Evolutionary conservation across 2,329 filamentous ascomycete species (phyloP).

Genomic region (Rhinocladiella mackenziei): DNA sequence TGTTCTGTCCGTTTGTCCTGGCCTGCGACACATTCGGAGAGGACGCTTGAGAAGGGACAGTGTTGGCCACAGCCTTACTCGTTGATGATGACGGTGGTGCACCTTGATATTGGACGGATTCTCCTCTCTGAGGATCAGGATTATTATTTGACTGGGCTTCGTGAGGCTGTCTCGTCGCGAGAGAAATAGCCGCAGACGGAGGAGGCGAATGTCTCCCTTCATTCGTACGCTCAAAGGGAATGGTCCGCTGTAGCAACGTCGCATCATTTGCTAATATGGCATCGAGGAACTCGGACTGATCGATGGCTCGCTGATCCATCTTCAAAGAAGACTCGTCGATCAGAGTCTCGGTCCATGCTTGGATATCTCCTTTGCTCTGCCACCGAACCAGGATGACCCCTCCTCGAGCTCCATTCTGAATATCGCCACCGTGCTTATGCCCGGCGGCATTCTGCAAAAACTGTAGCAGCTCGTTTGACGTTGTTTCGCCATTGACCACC

Average conservation of each 20-base stretch:
- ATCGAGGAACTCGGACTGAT: constrained; percentile 88
- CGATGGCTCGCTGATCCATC: constrained; percentile 75
- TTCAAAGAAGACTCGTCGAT: constrained; percentile 64
- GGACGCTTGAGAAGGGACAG: constrained; percentile 3
- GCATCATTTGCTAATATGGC: constrained; percentile 80
- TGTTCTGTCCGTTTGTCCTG: constrained; percentile 14
- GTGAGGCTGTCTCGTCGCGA: constrained; percentile 12
- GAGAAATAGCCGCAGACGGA: constrained; percentile 17
- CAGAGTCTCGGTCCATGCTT: constrained; percentile 67
- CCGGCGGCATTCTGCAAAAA: constrained; percentile 73
- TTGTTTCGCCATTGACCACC: constrained; percentile 60
- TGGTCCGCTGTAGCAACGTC: constrained; percentile 62
- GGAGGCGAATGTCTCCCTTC: constrained; percentile 21
- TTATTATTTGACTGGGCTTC: constrained; percentile 30
- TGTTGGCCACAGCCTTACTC: constrained; percentile 3
- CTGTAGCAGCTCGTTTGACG: constrained; percentile 69
- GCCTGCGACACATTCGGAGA: constrained; percentile 10
- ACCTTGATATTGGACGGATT: background rate
- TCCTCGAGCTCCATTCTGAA: constrained; percentile 62
- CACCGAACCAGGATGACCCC: constrained; percentile 72
- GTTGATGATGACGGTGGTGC: constrained; percentile 36
- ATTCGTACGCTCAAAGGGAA: constrained; percentile 49
- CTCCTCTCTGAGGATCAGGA: background rate
- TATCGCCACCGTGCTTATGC: constrained; percentile 63
- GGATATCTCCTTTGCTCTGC: constrained; percentile 54